Evolutionary conservation across 306 rosid species (phyloP), one percentile per base, ranked within the genome.

Genomic region (Quillaja saponaria): DNA sequence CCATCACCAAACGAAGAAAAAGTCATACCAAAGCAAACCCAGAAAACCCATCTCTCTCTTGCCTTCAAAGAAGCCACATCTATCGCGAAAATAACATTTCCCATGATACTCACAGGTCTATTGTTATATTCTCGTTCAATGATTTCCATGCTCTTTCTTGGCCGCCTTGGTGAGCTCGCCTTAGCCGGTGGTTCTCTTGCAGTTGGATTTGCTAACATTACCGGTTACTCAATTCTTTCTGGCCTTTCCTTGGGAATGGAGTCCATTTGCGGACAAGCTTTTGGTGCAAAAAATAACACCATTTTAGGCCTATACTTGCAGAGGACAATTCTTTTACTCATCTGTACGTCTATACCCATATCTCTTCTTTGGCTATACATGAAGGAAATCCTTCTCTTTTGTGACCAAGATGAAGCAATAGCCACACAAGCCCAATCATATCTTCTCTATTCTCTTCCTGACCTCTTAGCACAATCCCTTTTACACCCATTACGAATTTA

Each of bases 231-330:
- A 0, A 81, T 92, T 16, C 88, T 92, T 44, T 84, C 96, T 1
- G 98, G 98, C 10, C 85, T 92, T 0, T 95, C 96, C 9, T 72
- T 86, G 14, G 96, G 96, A n/a, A 92, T 92, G 95, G 96, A 88
- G 35, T 95, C 98, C 4, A 81, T 91, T 68, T 91, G 95, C 34
- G 85, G 85, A 4, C 98, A 91, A 71, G 95, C 98, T 21, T 91
- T 82, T 53, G 98, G 98, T 14, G 95, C 96, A 57, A 86, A 81
- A 34, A 82, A 28, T 10, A 75, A 72, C 58, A 61, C 67, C 3
- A 79, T 91, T 1, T 82, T 91, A 8, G 98, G 98, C 13, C 92
- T 91, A 21, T 78, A 80, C 53, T 49, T 88, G 9, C 98, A 91
- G 48, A 78, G 95, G 60, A 86, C 92, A 4, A 55, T 86, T 7